Evolutionary conservation across 2,329 filamentous ascomycete genomes (phyloP), one percentile per base, ranked within the genome.

Genomic region (Pseudocercospora pini-densiflorae): DNA sequence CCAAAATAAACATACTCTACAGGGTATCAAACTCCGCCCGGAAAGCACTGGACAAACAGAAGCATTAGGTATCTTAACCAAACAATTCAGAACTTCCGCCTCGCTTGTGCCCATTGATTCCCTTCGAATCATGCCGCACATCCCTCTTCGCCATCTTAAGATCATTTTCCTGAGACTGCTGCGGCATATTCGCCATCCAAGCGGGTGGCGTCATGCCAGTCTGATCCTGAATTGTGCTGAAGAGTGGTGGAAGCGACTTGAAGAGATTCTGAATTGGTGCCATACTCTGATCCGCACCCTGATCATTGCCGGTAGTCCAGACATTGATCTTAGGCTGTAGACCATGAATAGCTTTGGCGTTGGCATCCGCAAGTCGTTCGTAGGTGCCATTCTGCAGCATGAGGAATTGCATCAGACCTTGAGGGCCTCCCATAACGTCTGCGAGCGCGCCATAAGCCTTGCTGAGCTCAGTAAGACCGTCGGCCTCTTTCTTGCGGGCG

Each of bases 291-390:
- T 92, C 89, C 63, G 86, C 81, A n/a, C 79, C 81, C 10, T 79
- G 81, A 16, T 76, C 83, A 49, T 74, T 76, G 0, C 91, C 91
- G 8, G 92, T 96, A 77, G 92, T 95, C 93, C 92, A 97, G 27
- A 94, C 89, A 68, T 89, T 93, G 81, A 96, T 95, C 89, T 96
- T 96, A 70, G 93, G 93, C 78, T 93, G 87, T 71, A 96, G 81
- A 27, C 92, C 92, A 60, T 87, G 84, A 76, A 96, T 87, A 33
- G 92, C 92, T 33, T 84, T 78, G 55, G 90, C 92, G 73, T 96
- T 96, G 59, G 91, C 92, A 73, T 90, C 85, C 65, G 92, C 92
- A 59, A 96, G 86, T 72, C 89, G 86, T 76, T 92, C 87, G 78
- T 92, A 94, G 0, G 90, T 92, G 72, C 90, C 90, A 78, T 90